phyloP scores from a whole-genome alignment of 805 yeast species.

The Candida vaughaniae region DNA sequence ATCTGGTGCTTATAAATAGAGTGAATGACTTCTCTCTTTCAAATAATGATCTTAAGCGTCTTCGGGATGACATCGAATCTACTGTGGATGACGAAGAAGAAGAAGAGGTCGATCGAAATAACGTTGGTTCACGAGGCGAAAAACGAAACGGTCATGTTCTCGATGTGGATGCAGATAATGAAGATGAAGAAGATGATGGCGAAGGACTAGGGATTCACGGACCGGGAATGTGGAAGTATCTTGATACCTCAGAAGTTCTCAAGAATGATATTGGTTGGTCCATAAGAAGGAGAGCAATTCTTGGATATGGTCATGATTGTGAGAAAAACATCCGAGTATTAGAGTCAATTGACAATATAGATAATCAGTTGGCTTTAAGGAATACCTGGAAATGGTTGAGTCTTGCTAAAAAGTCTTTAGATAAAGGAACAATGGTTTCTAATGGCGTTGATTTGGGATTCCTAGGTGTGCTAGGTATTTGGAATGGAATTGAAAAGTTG shows the following conservation, averaged over 20 bases:
- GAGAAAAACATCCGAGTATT: conserved; percentile 59
- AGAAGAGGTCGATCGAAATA: conserved; percentile 2
- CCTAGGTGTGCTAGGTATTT: conserved; percentile 85
- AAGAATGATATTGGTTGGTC: conserved; percentile 71
- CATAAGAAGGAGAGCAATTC: conserved; percentile 67
- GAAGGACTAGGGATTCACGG: conserved; percentile 6
- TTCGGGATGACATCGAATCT: conserved; percentile 12
- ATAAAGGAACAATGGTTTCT: conserved; percentile 64
- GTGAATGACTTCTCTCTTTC: conserved; percentile 13
- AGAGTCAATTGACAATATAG: conserved; percentile 49
- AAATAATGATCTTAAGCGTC: conserved; percentile 7
- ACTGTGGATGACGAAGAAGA: conserved; percentile 4
- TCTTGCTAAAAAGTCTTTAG: conserved; percentile 63
- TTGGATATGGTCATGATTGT: conserved; percentile 73
- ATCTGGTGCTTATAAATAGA: conserved; percentile 9
- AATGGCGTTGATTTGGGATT: conserved; percentile 77
- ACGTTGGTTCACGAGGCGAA: neutral
- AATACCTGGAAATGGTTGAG: conserved; percentile 93
- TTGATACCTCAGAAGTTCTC: conserved; percentile 45
- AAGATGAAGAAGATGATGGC: conserved; percentile 28
- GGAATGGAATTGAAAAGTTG: conserved; percentile 69
- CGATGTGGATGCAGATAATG: conserved; percentile 23
- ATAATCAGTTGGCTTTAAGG: conserved; percentile 52
- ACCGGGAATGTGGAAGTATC: conserved; percentile 20
- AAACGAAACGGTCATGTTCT: conserved; percentile 3